Base-by-base conservation (phyloP, 192 early-diverging fungal species). In the Obelidium mucronatum region DNA sequence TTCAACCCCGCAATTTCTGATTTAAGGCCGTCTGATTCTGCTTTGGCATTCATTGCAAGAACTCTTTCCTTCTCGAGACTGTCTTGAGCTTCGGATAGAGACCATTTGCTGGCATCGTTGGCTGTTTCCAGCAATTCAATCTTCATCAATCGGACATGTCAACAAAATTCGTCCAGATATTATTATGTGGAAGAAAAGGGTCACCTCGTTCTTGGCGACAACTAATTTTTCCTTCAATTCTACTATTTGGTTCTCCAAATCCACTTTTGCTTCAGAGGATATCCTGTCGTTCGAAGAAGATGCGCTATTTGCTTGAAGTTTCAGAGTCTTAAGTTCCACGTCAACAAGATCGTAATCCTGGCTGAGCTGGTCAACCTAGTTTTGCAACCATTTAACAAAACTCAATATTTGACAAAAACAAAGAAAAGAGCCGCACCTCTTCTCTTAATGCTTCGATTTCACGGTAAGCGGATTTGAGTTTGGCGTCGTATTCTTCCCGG, bases 31-130 rank as follows among this genome's bases (percentile, higher is more conserved):
- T 48, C 44, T 15, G 19, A 6, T 48, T 48, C 44, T 19, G 63
- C 3, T n/a, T n/a, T 39, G 15, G 8, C 1, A 11, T 39, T 26
- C 15, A 6, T 19, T 24, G 24, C 35, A 24, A 36, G 33, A n/a
- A 17, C 37, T 17, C 35, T 24, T 39, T 65, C 63, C 11, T 13
- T 24, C 13, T 65, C 63, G 8, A 65, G 37, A 3, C 33, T 36
- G 35, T 30, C 15, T 36, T 65, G 63, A 33, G 37, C 63, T 65
- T 36, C 26, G 1, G 63, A 39, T 19, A 65, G 63, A 19, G 63
- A 65, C 63, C 63, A 65, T 40, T 65, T 65, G 34, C 19, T 39
- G 13, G 26, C 63, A 2, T 65, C 63, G 63, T 65, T 65, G 30
- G 15, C 33, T 26, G 63, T 26, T 39, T 30, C 28, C 3, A 65